Percentiles rank a stretch among this genome's conserved stretches.
Evolutionary conservation across 176 grass and related monocot species (phyloP).

Genomic region (Hordeum marinum): DNA sequence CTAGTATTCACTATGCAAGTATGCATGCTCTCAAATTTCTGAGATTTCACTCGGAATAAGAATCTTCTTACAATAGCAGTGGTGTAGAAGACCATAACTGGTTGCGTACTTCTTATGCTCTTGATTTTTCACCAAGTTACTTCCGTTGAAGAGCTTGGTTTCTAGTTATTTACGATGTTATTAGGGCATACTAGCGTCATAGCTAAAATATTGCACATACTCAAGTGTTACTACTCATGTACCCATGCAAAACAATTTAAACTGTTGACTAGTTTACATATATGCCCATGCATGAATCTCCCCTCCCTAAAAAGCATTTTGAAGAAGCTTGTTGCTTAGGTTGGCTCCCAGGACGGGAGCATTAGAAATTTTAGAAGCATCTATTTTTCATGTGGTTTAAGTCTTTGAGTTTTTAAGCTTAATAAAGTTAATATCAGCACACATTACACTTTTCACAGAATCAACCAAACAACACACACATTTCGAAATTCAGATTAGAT

Average conservation of each 20-base stretch:
- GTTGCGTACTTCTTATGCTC: background rate
- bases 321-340: background rate
- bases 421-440: background rate
- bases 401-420: background rate
- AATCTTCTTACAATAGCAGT: background rate
- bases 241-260: background rate
- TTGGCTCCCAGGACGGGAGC: background rate
- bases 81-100: background rate
- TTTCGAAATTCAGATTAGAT: background rate
- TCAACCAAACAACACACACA: background rate
- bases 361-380: background rate
- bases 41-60: background rate
- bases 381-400: background rate
- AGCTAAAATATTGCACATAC: background rate
- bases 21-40: background rate
- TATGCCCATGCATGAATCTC: background rate
- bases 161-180: background rate
- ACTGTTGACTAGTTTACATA: background rate
- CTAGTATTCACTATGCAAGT: background rate
- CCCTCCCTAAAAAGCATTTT: background rate
- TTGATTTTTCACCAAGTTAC: background rate
- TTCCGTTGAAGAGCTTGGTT: background rate
- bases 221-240: background rate
- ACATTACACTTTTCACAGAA: background rate
- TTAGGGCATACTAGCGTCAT: background rate